Evolutionary conservation across 192 early-diverging fungal species (phyloP), one percentile per base, ranked within the genome.

Genomic region (Funneliformis geosporum): DNA sequence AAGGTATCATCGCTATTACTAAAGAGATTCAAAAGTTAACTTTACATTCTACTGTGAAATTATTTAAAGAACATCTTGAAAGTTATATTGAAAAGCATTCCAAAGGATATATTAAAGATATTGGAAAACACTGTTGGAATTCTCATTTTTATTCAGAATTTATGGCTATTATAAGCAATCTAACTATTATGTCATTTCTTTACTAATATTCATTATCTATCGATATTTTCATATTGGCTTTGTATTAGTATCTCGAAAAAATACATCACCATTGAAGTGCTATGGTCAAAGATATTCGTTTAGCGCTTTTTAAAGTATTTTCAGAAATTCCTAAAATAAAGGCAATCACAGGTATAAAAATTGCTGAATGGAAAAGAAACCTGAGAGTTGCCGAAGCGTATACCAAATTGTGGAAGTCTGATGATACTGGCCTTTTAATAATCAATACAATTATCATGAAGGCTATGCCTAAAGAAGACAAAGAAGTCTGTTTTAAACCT

Each of bases 341-440:
- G n/a, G n/a, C 60, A 62, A 62, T 27, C 25, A 23, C n/a, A 62
- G n/a, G 5, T 4, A 5, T n/a, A 62, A 62, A 62, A 0, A 62
- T 62, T 62, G n/a, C 60, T 27, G n/a, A 62, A 62, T 62, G 60
- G 5, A 62, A 62, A 62, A n/a, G n/a, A 62, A 27, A 25, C n/a
- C 5, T 9, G 1, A 16, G n/a, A 28, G 60, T 25, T 62, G 9
- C 8, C 25, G n/a, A 62, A n/a, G 23, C 4, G 10, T 62, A 62
- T 62, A 62, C 18, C 25, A 6, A 62, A 14, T 62, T 62, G 25
- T 62, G 60, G 60, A n/a, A 62, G 5, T n/a, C 0, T 23, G 0
- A 62, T 62, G 9, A 62, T 62, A 27, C 6, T 25, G 10, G 10
- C n/a, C 60, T 27, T 62, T 9, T 27, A 23, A 62, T 23, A 5